Conservation (phyloP, 352 stramenopile species). For the Elongisporangium undulatum region DNA sequence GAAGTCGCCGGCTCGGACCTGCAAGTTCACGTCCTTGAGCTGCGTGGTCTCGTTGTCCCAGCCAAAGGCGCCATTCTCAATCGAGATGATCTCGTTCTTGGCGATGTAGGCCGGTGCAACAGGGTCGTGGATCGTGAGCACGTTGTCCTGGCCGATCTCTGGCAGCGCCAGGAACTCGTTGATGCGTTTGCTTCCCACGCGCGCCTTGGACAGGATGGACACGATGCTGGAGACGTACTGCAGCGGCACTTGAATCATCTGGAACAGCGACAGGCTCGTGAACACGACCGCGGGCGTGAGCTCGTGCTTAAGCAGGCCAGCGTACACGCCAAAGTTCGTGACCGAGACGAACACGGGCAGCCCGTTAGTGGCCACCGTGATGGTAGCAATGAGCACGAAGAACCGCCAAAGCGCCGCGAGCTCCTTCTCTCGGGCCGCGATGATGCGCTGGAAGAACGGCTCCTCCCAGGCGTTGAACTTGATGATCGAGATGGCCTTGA, state of each 20-base stretch:
- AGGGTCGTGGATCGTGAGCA: constrained; percentile 10
- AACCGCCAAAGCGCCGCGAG: constrained; percentile 21
- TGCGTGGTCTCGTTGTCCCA: constrained; percentile 22
- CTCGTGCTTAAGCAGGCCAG: constrained; percentile 62
- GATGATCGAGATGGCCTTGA: constrained; percentile 84
- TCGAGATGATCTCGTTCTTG: constrained; percentile 21
- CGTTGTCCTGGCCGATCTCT: constrained; percentile 18
- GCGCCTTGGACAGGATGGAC: constrained; percentile 19
- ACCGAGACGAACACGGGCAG: constrained; percentile 48
- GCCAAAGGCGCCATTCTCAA: constrained; percentile 29
- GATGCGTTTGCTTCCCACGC: constrained; percentile 30
- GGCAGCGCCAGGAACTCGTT: constrained; percentile 67
- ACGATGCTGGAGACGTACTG: constrained; percentile 55
- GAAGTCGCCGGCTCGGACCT: constrained; percentile 73
- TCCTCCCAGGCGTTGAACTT: constrained; percentile 93
- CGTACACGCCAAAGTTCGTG: constrained; percentile 36
- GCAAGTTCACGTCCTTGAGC: constrained; percentile 63
- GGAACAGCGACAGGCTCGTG: constrained; percentile 61
- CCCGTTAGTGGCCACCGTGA: constrained; percentile 32
- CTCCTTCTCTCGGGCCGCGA: constrained; percentile 20
- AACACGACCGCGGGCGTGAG: constrained; percentile 77
- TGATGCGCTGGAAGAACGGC: constrained; percentile 64
- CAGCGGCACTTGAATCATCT: constrained; percentile 69
- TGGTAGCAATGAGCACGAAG: constrained; percentile 19
- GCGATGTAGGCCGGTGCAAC: constrained; percentile 9